Conservation (phyloP, 345 rosid genomes). For the Populus deltoides region DNA sequence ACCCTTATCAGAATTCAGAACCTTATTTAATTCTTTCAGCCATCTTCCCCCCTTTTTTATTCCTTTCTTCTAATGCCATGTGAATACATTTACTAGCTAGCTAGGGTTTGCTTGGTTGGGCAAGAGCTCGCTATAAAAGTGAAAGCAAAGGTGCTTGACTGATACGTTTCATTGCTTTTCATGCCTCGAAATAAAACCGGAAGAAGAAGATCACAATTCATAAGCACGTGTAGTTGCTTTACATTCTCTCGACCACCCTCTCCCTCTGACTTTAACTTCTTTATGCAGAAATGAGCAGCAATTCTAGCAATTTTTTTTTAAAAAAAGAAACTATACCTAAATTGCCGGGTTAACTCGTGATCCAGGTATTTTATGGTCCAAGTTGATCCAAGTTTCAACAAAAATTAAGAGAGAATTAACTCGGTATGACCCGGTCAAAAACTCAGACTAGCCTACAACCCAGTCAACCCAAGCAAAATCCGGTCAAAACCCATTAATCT, state of each 20-base stretch:
- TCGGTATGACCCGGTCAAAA: accelerated
- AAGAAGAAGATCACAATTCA: not conserved
- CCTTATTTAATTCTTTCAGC: not conserved
- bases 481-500: too few relatives aligned
- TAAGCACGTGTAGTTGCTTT: constrained; percentile 9
- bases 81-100: not conserved
- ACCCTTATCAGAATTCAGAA: not conserved
- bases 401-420: too few relatives aligned
- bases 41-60: not conserved
- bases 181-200: not conserved
- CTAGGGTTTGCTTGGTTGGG: not conserved
- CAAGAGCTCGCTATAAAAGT: not conserved
- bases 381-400: too few relatives aligned
- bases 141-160: not conserved
- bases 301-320: not conserved
- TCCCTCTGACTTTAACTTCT: constrained; percentile 1
- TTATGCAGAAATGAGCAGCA: constrained; percentile 6
- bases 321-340: too few relatives aligned
- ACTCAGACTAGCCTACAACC: too few relatives aligned
- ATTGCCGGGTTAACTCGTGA: too few relatives aligned
- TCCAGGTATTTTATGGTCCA: too few relatives aligned
- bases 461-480: too few relatives aligned
- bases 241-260: constrained; percentile 26
- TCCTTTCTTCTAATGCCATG: not conserved
- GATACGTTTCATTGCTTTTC: not conserved